phyloP scores from a whole-genome alignment of 2,329 filamentous ascomycete species.

The Colletotrichum melonis region DNA sequence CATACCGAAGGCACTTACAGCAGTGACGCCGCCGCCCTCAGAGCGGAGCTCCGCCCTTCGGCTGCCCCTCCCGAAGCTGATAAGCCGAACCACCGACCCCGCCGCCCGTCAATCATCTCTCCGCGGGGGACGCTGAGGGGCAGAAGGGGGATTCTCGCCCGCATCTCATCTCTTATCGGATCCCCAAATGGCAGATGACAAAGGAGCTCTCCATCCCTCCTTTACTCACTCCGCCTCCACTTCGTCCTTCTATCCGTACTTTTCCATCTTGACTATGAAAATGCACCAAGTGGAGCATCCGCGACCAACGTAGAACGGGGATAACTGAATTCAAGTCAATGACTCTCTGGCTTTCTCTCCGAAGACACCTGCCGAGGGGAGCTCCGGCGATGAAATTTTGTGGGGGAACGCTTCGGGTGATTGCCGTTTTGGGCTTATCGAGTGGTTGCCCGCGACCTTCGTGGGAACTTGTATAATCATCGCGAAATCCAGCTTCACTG shows the following conservation, averaged over 20 bases:
- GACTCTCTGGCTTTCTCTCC: neutral
- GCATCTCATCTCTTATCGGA: neutral
- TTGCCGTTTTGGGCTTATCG: conserved; percentile 18
- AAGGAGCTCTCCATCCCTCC: neutral
- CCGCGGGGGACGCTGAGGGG: conserved; percentile 1
- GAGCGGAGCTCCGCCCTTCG: conserved; percentile 30
- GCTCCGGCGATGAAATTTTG: conserved; percentile 2
- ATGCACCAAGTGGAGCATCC: conserved; percentile 1
- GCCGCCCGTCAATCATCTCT: conserved; percentile 1
- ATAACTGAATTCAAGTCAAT: neutral
- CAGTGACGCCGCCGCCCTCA: neutral
- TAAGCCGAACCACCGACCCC: conserved; percentile 14
- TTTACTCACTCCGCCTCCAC: conserved; percentile 20
- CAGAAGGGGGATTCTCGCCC: neutral
- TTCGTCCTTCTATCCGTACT: conserved; percentile 6
- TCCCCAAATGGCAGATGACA: neutral
- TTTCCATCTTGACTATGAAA: neutral
- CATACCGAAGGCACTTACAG: neutral
- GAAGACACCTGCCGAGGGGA: conserved; percentile 20
- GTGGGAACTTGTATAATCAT: conserved; percentile 15
- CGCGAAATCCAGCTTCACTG: conserved; percentile 1
- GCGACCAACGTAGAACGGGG: neutral
- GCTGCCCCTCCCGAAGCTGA: conserved; percentile 27
- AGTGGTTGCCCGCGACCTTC: neutral
- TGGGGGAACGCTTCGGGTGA: conserved; percentile 1